Base-by-base conservation (phyloP, 2,329 filamentous ascomycete species). In the Fusarium sp. region DNA sequence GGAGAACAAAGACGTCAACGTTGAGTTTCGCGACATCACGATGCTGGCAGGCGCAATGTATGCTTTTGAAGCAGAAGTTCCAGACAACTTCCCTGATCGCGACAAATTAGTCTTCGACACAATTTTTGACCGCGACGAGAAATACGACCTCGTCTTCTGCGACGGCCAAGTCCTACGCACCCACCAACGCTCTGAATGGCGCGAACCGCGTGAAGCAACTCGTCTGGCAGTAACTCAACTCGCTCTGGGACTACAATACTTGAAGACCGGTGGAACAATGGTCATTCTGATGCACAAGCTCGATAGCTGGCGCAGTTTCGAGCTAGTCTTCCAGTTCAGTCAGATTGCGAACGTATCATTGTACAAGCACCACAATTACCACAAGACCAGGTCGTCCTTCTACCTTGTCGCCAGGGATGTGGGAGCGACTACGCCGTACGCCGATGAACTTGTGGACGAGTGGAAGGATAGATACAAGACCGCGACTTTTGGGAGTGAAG, bases 381-480 rank as follows among this genome's bases (percentile, higher is more conserved):
- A 88, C 59, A 72, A 68, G 2, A 83, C 74, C 20, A 75, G 81
- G 6, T 84, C 81, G 0, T 86, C 84, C 0, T 88, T 87, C 65
- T 88, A 88, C 69, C 76, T 87, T 70, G 62, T 88, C 11, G 85
- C 84, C 3, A 80, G 72, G 2, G 68, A 81, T 4, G 75, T 88
- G 0, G 74, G 79, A 41, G 75, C 76, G 7, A 40, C 74, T 5
- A 61, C 65, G 18, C 42, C 67, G 0, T 73, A 77, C 31, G 83
- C 82, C 0, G 4, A 71, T 0, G 33, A 58, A 10, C 80, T 82
- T 0, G 64, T 86, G 3, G 41, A 67, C 4, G 45, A 16, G 6
- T 86, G 82, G 82, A 83, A 82, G 66, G 54, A 18, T 56, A 38
- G 38, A 8, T 87, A 81, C 81, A 76, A 62, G 33, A 37, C 62